These are phyloP conservation scores for Peltaster fructicola DNA, from an alignment of 2,329 filamentous ascomycete species.

Conservation along the genomic window DNA sequence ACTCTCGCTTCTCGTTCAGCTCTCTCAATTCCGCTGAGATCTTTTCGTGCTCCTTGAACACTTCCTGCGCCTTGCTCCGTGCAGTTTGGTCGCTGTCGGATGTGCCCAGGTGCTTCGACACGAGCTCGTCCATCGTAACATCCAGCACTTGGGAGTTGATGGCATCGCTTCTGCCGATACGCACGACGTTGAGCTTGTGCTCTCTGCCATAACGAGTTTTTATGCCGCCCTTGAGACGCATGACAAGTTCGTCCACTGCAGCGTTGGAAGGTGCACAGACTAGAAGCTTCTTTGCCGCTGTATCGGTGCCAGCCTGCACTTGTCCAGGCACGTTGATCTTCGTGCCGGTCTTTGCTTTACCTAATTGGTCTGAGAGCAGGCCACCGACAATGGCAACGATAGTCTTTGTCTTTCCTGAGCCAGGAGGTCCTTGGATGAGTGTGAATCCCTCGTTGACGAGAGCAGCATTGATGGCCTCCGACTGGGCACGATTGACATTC, in stretches of 20 bases:
- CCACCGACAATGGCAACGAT: constrained; percentile 93
- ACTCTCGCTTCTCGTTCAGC: constrained; percentile 50
- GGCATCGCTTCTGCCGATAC: constrained; percentile 76
- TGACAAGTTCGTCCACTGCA: constrained; percentile 86
- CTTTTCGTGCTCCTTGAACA: constrained; percentile 51
- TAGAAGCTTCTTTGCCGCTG: constrained; percentile 64
- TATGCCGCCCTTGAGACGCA: constrained; percentile 76
- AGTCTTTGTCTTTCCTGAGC: constrained; percentile 96
- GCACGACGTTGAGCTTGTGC: constrained; percentile 70
- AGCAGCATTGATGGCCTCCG: constrained; percentile 78
- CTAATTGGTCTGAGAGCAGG: constrained; percentile 47
- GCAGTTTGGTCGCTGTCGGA: constrained; percentile 20
- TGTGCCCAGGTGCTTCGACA: constrained; percentile 49
- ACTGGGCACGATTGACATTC: constrained; percentile 72
- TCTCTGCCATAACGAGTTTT: constrained; percentile 55
- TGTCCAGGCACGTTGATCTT: constrained; percentile 20
- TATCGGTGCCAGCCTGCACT: constrained; percentile 10
- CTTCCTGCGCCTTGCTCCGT: constrained; percentile 38
- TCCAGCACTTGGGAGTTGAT: constrained; percentile 81
- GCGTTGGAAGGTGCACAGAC: constrained; percentile 98
- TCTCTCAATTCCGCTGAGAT: constrained; percentile 49
- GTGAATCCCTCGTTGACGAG: constrained; percentile 95
- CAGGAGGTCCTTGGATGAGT: constrained; percentile 84
- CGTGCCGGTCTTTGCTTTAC: constrained; percentile 21
- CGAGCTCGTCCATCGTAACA: constrained; percentile 83